These are phyloP conservation scores for Citrus glauca DNA, from an alignment of 345 rosid genomes.

Conservation along the genomic window DNA sequence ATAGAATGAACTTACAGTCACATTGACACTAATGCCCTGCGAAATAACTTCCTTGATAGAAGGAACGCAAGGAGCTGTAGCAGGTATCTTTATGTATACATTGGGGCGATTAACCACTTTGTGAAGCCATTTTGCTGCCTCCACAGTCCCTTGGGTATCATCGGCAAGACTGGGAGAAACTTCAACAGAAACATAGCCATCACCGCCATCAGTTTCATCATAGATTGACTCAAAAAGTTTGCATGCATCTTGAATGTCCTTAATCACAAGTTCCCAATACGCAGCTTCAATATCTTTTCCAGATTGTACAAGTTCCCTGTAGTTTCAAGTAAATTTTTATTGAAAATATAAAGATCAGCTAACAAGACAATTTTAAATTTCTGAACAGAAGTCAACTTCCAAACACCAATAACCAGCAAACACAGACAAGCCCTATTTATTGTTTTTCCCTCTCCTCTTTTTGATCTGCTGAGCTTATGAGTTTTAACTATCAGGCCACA, in stretches of 20 bases:
- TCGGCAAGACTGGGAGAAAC: constrained; percentile 96
- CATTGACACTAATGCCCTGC: constrained; percentile 85
- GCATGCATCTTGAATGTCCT: constrained; percentile 98
- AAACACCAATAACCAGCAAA: neutral
- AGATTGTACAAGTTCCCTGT: constrained; percentile 82
- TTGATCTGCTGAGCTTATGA: neutral
- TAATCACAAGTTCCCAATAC: constrained; percentile 97
- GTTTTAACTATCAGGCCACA: neutral
- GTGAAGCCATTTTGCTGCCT: constrained; percentile 86
- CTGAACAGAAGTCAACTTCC: neutral
- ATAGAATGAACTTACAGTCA: constrained; percentile 60
- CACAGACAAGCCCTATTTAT: neutral
- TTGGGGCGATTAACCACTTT: constrained; percentile 78
- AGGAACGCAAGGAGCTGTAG: constrained; percentile 85
- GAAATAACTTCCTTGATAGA: constrained; percentile 93
- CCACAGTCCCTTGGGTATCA: constrained; percentile 82
- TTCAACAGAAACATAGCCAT: constrained; percentile 97
- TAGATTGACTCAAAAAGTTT: constrained; percentile 92
- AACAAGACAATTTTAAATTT: neutral
- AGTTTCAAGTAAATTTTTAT: constrained; percentile 11
- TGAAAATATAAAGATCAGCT: neutral
- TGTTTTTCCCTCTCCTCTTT: neutral
- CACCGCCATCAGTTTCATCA: constrained; percentile 84
- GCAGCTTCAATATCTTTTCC: constrained; percentile 88
- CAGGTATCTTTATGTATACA: constrained; percentile 97